These are phyloP conservation scores for Pholiota microspora DNA, from an alignment of 768 basidiomycete species.

Conservation along the genomic window DNA sequence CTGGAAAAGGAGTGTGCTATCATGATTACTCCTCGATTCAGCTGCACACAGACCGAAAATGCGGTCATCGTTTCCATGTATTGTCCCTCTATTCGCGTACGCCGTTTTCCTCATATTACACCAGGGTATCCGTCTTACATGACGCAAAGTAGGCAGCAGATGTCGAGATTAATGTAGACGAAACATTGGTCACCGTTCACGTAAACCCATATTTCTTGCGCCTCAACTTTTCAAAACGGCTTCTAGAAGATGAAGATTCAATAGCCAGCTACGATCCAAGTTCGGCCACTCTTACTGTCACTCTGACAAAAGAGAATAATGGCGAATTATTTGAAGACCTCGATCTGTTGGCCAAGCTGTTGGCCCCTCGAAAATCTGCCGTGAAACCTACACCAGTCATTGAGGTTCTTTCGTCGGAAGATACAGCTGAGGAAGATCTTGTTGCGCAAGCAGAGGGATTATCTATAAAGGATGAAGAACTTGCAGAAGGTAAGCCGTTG, in stretches of 20 bases:
- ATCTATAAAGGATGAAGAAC: slow-evolving; percentile 53
- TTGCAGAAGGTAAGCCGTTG: slow-evolving; percentile 13
- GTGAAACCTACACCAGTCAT: slow-evolving; percentile 38
- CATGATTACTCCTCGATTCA: slow-evolving; percentile 83
- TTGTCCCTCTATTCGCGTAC: slow-evolving; percentile 71
- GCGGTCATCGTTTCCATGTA: slow-evolving; percentile 61
- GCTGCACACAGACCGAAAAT: slow-evolving; percentile 58
- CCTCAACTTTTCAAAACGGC: slow-evolving; percentile 66
- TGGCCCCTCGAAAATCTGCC: slow-evolving; percentile 58
- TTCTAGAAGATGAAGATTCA: slow-evolving; percentile 68
- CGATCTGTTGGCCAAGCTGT: slow-evolving; percentile 73
- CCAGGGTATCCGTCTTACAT: slow-evolving; percentile 8
- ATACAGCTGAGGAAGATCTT: slow-evolving; percentile 34
- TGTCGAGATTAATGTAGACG: slow-evolving; percentile 75
- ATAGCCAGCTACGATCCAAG: slow-evolving; percentile 74
- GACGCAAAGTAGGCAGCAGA: slow-evolving; percentile 67
- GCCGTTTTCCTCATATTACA: slow-evolving; percentile 18
- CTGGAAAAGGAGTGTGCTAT: no score
- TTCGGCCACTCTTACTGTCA: slow-evolving; percentile 75
- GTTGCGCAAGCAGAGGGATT: slow-evolving; percentile 41
- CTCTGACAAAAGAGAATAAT: slow-evolving; percentile 62
- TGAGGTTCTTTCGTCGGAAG: slow-evolving; percentile 52
- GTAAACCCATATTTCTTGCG: slow-evolving; percentile 86
- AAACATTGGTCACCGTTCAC: slow-evolving; percentile 66
- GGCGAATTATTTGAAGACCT: slow-evolving; percentile 75